phyloP scores from a whole-genome alignment of 2,329 filamentous ascomycete species.

The Cladosporium sphaerospermum region DNA sequence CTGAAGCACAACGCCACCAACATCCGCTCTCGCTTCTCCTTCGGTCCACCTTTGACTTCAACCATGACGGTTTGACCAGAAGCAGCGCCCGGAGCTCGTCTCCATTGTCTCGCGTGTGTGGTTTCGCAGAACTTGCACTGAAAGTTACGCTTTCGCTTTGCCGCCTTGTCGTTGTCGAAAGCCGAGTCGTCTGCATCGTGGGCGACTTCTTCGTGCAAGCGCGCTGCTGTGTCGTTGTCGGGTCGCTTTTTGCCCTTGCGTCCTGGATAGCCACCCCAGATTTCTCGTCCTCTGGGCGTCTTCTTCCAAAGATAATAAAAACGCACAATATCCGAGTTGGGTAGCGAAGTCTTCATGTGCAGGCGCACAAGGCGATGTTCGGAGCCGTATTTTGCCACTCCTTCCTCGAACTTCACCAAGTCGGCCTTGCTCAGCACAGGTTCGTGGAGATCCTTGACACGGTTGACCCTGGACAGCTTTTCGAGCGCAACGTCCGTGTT shows the following conservation, averaged over 20 bases:
- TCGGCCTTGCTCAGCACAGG: slow-evolving; percentile 73
- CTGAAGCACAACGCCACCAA: slow-evolving; percentile 81
- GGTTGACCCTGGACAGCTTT: slow-evolving; percentile 61
- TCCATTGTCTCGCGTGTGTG: slow-evolving; percentile 79
- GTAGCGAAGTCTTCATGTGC: slow-evolving; percentile 71
- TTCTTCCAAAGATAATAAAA: slow-evolving; percentile 99
- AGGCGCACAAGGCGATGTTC: slow-evolving; percentile 78
- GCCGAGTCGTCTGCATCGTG: slow-evolving; percentile 92
- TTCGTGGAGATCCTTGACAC: slow-evolving; percentile 69
- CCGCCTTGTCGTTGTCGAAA: slow-evolving; percentile 83
- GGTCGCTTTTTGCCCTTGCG: slow-evolving; percentile 83
- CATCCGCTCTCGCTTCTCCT: slow-evolving; percentile 70
- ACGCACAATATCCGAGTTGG: slow-evolving; percentile 73
- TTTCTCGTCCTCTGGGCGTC: slow-evolving; percentile 71
- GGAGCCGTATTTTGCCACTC: slow-evolving; percentile 80
- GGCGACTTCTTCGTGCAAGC: slow-evolving; percentile 85
- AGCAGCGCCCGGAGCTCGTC: slow-evolving; percentile 73
- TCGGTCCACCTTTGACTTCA: slow-evolving; percentile 57
- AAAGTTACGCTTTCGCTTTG: slow-evolving; percentile 71
- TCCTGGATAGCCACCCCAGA: slow-evolving; percentile 85
- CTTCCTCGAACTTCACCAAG: slow-evolving; percentile 86
- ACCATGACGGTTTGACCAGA: slow-evolving; percentile 63
- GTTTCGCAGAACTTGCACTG: slow-evolving; percentile 89
- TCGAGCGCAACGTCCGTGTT: slow-evolving; percentile 65
- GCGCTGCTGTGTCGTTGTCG: slow-evolving; percentile 56